Evolutionary conservation across 139 green algal genomes (phyloP), one percentile per base, ranked within the genome.

Genomic region (Ettlia oleoabundans): DNA sequence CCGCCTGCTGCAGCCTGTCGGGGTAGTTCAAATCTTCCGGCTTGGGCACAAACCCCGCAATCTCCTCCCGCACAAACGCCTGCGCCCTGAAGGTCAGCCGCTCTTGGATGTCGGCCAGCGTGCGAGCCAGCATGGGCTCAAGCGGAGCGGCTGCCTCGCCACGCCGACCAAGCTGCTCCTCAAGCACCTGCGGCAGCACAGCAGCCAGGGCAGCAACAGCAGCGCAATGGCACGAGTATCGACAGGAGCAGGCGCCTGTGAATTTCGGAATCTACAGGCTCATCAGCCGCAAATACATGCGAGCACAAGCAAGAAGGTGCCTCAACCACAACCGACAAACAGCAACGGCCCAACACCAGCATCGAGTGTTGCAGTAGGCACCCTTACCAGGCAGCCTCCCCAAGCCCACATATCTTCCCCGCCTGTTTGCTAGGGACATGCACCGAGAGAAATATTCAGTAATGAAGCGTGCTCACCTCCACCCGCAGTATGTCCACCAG

Each of bases 71-170:
- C 62, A 98, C 94, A 89, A 91, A 98, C 9, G 92, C 91, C 78
- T 69, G 79, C 53, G 62, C 88, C 19, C 92, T 83, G 90, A 96
- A 99, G 42, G 92, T 98, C 38, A 99, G 90, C 8, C 95, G 88
- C 82, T 94, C 92, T 84, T 98, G 96, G 37, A 98, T 85, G 85
- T 99, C 96, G n/a, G 92, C 92, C 73, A 98, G 89, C 2, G 88
- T 94, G 71, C 93, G 88, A 4, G 61, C 43, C 68, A 98, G 86
- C 26, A 92, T 91, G 1, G 96, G 94, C 65, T 89, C 83, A 84
- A 98, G 88, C 30, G 92, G 91, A 35, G 95, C 91, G 26, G 87
- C 87, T 18, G 91, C 88, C 0, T 92, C 76, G 18, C 91, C 92
- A 0, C 89, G 80, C 33, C 90, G 78, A 2, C 76, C 76, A 78